Base-by-base conservation (phyloP, 192 early-diverging fungal genomes). In the Allomyces javanicus region DNA sequence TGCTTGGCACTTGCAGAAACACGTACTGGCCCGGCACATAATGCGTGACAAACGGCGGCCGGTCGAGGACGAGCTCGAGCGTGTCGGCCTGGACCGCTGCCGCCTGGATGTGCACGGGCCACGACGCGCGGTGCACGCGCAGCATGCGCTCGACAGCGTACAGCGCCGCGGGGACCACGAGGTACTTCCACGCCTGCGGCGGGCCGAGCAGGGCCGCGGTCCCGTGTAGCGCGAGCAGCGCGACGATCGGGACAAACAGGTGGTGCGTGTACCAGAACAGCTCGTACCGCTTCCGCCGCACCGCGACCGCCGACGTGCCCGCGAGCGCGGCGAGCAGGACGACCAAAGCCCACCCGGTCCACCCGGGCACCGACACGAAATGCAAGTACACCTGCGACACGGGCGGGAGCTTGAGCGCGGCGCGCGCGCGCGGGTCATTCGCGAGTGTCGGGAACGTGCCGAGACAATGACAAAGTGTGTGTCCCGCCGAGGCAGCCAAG, bases 231-330 rank as follows among this genome's bases (percentile, higher is more conserved):
- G 87, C 83, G 45, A 88, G 77, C 40, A 82, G 69, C 23, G 78
- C 73, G 73, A 85, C 82, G 72, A 81, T 87, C 9, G 80, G 70
- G 58, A 89, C 66, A 68, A 85, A 87, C 17, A 89, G 75, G 69
- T 92, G 88, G 74, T 92, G 89, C 64, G 80, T 76, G 71, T 81
- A 87, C 79, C 87, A 90, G 72, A 92, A 90, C 63, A 79, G 62
- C 77, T 92, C 87, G 72, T 86, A 90, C 33, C 86, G 67, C 58
- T 70, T 71, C 63, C 72, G 73, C 44, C 86, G 78, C 44, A 85
- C 74, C 14, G 74, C 76, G n/a, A 71, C 71, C 64, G 50, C 21
- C 50, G 50, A 58, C 50, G 50, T 58, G 17, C 12, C 17, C 50
- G 21, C 50, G 17, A 58, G 12, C 12, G 21, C 21, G 9, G 21